phyloP scores from a whole-genome alignment of 2,329 filamentous ascomycete species.

The Colletotrichum tabaci region DNA sequence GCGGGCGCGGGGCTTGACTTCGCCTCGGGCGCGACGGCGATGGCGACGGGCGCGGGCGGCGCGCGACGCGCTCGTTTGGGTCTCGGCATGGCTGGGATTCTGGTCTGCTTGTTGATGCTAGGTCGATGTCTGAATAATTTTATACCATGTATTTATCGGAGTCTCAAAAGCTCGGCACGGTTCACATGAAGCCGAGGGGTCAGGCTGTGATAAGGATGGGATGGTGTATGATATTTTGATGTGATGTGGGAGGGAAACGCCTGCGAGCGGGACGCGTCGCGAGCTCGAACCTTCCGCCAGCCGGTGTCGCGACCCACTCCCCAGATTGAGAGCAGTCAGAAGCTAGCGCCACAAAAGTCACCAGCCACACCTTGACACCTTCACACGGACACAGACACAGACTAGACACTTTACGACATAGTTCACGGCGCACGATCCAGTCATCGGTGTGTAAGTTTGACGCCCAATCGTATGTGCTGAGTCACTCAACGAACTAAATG shows the following conservation, averaged over 20 bases:
- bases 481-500: neutral
- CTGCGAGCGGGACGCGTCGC: conserved; percentile 38
- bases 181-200: neutral
- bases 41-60: conserved; percentile 42
- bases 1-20: conserved; percentile 30
- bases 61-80: conserved; percentile 51
- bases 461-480: neutral
- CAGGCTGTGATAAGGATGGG: conserved; percentile 15
- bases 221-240: conserved; percentile 38
- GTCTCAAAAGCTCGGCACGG: neutral
- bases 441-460: no score
- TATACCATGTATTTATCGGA: neutral
- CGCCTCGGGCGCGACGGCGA: conserved; percentile 30
- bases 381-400: no score
- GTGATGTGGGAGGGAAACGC: conserved; percentile 36
- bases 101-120: neutral
- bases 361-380: conserved; percentile 23
- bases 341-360: conserved; percentile 36
- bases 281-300: conserved; percentile 30
- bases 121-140: neutral
- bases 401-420: no score
- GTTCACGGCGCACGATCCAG: no score
- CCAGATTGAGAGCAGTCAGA: conserved; percentile 7
- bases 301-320: conserved; percentile 15
- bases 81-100: conserved; percentile 48